A percentile compares a stretch with the other conserved stretches of the same genome.
These are phyloP conservation scores for Prunella vulgaris DNA, from an alignment of 257 asterid species.

Conservation along the genomic window DNA sequence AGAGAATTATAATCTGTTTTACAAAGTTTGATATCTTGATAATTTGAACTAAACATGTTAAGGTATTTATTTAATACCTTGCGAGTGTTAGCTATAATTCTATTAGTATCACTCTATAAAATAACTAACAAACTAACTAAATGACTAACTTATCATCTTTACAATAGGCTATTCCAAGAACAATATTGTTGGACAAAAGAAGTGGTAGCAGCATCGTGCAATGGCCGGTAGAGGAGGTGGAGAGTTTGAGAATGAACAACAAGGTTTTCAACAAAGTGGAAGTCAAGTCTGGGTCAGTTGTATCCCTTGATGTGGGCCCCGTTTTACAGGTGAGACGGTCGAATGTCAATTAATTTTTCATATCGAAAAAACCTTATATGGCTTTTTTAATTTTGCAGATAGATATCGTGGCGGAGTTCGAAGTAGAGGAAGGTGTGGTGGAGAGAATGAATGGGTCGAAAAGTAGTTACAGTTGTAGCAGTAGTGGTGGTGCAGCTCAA, in stretches of 20 bases:
- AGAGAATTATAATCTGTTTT: too few species aligned
- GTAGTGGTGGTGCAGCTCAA: conserved; percentile 47
- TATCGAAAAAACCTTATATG: background rate
- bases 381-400: conserved; percentile 34
- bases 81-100: too few species aligned
- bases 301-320: conserved; percentile 44
- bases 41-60: too few species aligned
- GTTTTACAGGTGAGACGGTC: conserved; percentile 40
- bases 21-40: too few species aligned
- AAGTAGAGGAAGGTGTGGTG: conserved; percentile 28
- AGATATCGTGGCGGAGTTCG: conserved; percentile 64
- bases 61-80: too few species aligned
- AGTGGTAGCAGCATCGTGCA: conserved; percentile 45
- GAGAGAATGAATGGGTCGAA: conserved; percentile 29
- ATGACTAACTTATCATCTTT: too few species aligned
- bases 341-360: too few species aligned
- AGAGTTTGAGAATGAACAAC: conserved; percentile 33
- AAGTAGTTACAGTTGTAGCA: conserved; percentile 34
- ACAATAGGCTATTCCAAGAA: conserved; percentile 54
- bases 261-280: conserved; percentile 36
- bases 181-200: conserved; percentile 44
- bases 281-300: conserved; percentile 36
- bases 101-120: too few species aligned
- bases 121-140: too few species aligned
- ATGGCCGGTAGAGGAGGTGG: conserved; percentile 74